phyloP scores from a whole-genome alignment of 768 basidiomycete species.

The Guyanaporus albipodus region DNA sequence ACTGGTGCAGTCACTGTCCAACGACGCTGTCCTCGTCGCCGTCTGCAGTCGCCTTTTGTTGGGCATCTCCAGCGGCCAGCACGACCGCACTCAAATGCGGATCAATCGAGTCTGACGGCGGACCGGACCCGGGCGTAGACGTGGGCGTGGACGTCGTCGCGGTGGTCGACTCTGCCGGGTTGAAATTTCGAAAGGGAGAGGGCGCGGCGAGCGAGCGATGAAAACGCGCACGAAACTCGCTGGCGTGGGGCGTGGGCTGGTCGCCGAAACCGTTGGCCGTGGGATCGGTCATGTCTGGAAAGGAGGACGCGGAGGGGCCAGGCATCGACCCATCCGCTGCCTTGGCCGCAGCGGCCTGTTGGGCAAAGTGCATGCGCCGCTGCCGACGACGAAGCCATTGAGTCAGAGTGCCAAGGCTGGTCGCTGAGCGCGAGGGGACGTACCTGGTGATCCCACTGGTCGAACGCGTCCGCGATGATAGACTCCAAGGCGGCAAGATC shows the following conservation, averaged over 20 bases:
- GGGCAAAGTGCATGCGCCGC: conserved; percentile 47
- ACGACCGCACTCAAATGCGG: conserved; percentile 30
- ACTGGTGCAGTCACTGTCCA: conserved; percentile 8
- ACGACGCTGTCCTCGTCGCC: conserved; percentile 25
- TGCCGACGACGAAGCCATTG: no score
- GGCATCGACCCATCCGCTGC: conserved; percentile 26
- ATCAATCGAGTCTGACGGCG: conserved; percentile 31
- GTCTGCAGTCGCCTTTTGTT: conserved; percentile 25
- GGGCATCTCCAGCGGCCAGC: conserved; percentile 19
- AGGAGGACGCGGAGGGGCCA: conserved; percentile 28
- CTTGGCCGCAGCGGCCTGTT: conserved; percentile 34
- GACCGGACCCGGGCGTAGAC: conserved; percentile 33
- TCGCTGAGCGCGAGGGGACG: no score
- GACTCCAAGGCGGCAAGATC: conserved; percentile 77
- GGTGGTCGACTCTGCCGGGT: conserved; percentile 26
- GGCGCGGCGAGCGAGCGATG: conserved; percentile 57
- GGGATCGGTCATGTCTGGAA: conserved; percentile 34
- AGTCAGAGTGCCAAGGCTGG: no score
- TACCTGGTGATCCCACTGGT: conserved; percentile 82
- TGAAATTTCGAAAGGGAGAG: conserved; percentile 49
- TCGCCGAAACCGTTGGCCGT: conserved; percentile 24
- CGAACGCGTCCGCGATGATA: conserved; percentile 79
- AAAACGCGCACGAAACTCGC: conserved; percentile 65
- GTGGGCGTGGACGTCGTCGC: conserved; percentile 33
- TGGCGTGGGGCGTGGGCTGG: conserved; percentile 34